phyloP scores from a whole-genome alignment of 257 asterid species.

The Jasminum sambac region DNA sequence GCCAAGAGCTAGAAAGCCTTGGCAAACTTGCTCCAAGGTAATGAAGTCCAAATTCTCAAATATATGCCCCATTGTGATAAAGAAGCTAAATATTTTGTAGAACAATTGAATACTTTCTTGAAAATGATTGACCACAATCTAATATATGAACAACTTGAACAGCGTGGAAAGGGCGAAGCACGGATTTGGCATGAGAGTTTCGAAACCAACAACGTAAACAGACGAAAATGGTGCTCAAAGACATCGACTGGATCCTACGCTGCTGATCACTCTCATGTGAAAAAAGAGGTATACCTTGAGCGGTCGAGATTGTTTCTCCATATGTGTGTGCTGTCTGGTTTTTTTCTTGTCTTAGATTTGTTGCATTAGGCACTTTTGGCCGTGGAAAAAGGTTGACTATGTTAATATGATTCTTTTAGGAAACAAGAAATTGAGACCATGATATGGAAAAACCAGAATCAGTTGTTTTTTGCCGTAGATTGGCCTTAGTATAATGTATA shows the following conservation, averaged over 20 bases:
- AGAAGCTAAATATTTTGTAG: too few relatives aligned
- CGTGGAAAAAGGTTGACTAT: background rate
- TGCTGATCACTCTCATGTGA: background rate
- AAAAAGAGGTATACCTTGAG: background rate
- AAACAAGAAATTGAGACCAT: conserved; percentile 1
- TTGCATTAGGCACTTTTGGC: background rate
- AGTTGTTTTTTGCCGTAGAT: conserved; percentile 12
- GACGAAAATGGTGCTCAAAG: background rate
- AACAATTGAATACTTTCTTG: background rate
- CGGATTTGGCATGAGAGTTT: conserved; percentile 84
- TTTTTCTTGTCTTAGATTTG: background rate
- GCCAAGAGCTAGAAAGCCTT: conserved; percentile 82
- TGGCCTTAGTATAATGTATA: conserved; percentile 12
- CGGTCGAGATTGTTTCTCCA: background rate
- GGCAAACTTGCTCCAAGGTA: conserved; percentile 99
- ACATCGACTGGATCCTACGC: background rate
- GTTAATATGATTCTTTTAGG: background rate
- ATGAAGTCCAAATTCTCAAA: conserved; percentile 32
- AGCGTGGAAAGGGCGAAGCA: conserved; percentile 79
- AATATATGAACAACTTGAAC: conserved; percentile 29
- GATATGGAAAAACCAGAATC: background rate
- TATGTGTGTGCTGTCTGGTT: background rate
- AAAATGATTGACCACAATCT: background rate
- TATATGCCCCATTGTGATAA: background rate
- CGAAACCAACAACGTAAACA: conserved; percentile 42